These are phyloP conservation scores for Pedinophyceae sp. DNA, from an alignment of 139 green algal genomes.

Conservation along the genomic window DNA sequence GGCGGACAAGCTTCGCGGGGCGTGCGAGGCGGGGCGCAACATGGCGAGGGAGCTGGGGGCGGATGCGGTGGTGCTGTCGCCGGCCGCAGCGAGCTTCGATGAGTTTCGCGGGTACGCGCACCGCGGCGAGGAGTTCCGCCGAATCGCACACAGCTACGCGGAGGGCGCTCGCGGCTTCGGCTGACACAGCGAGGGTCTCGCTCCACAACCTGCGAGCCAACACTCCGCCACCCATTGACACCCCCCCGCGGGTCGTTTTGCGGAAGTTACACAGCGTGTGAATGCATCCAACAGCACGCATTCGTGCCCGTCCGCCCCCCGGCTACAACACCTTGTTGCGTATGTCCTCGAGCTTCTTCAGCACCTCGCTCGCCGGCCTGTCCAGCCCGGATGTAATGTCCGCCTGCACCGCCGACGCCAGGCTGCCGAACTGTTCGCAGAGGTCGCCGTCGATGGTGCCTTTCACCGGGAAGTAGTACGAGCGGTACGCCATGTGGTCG, in stretches of 20 bases:
- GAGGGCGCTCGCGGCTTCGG: too few relatives aligned
- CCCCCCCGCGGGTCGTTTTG: too few relatives aligned
- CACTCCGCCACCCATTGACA: too few relatives aligned
- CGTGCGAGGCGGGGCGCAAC: not conserved
- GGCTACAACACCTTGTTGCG: constrained; percentile 57
- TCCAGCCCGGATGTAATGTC: constrained; percentile 68
- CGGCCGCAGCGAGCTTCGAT: constrained; percentile 30
- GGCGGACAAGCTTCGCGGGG: not conserved
- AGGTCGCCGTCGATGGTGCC: constrained; percentile 91
- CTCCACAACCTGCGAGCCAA: too few relatives aligned
- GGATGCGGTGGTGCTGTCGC: constrained; percentile 27
- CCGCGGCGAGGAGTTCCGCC: constrained; percentile 16
- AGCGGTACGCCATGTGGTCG: constrained; percentile 69
- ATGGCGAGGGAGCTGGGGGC: not conserved
- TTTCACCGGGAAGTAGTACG: constrained; percentile 84
- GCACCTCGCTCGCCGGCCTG: constrained; percentile 72
- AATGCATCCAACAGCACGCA: too few relatives aligned
- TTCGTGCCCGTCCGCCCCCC: too few relatives aligned
- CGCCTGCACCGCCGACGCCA: not conserved
- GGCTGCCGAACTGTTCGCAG: constrained; percentile 64
- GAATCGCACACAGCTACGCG: too few relatives aligned
- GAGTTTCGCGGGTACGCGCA: constrained; percentile 29
- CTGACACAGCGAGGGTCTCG: too few relatives aligned
- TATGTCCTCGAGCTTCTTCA: constrained; percentile 97
- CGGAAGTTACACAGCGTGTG: too few relatives aligned